Percentiles rank a stretch among this genome's conserved stretches.
These are phyloP conservation scores for Chlorella vulgaris DNA, from an alignment of 139 green algal genomes.

Conservation along the genomic window DNA sequence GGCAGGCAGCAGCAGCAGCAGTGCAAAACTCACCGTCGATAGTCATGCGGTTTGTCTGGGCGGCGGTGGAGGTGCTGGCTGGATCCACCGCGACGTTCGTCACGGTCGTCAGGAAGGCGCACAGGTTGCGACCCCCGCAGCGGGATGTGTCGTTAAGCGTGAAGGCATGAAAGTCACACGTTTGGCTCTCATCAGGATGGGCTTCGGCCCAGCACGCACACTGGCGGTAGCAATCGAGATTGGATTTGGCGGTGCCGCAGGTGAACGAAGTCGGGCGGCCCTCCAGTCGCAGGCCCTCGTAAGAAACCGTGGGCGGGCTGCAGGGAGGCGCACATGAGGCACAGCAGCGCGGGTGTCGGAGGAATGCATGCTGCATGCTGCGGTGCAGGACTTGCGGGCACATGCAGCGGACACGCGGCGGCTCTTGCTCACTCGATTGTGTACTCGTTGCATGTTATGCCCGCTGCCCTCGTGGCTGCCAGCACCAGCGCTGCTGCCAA, in stretches of 20 bases:
- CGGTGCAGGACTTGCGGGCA: too few relatives aligned
- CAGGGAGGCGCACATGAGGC: neutral
- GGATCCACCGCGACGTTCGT: neutral
- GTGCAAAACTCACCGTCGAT: neutral
- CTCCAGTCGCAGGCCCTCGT: neutral
- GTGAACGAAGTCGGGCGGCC: neutral
- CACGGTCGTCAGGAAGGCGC: neutral
- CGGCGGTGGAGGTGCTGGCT: neutral
- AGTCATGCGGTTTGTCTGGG: neutral
- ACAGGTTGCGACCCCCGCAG: conserved; percentile 11
- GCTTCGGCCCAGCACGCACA: neutral
- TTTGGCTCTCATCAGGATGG: neutral
- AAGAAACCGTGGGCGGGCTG: neutral
- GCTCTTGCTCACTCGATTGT: too few relatives aligned
- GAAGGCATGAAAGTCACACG: neutral
- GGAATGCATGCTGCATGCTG: neutral
- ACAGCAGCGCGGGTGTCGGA: neutral
- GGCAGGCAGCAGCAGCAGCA: neutral
- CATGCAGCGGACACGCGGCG: too few relatives aligned
- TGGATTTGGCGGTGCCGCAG: neutral
- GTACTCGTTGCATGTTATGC: too few relatives aligned
- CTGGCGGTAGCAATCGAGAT: conserved; percentile 2
- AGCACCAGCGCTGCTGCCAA: too few relatives aligned
- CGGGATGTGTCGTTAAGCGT: neutral
- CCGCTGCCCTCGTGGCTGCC: too few relatives aligned